Base-by-base conservation (phyloP, 2,329 filamentous ascomycete genomes). In the Colletotrichum camelliae region DNA sequence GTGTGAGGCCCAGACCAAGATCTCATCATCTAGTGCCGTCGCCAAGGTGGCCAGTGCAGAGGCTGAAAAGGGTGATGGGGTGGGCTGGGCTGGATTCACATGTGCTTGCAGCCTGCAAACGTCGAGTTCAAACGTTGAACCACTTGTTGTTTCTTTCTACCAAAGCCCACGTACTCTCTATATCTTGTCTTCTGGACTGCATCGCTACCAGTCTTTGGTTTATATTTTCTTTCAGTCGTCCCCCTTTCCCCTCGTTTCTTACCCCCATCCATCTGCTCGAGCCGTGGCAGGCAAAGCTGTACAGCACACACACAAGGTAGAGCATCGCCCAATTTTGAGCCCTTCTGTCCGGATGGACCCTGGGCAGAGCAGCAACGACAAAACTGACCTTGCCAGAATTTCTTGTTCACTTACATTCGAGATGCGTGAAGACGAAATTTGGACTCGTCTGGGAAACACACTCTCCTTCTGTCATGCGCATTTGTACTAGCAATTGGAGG, bases 41-140 rank as follows among this genome's bases (percentile, higher is more conserved):
- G 31, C n/a, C n/a, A 18, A 33, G 68, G 55, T 72, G 72, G 68
- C 67, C 68, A 67, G 62, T 72, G 68, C 62, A 73, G 64, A 58
- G 57, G 70, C 70, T 73, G 73, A 58, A 24, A 48, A 48, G 24
- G 52, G 27, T n/a, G 33, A 31, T 29, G 12, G 15, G 18, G 35
- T 29, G 29, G 29, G 29, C 29, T 35, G 65, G 29, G 65, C 31
- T 57, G 29, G 12, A 57, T 57, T 55, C 3, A 31, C 66, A 68
- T 60, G 48, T 58, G 52, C 33, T 21, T 68, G 55, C 61, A 27
- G 8, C 6, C 33, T 64, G 58, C 29, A 21, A 35, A 29, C 13
- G 27, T 29, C 60, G 16, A 21, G 29, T 27, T 37, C 60, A 21
- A 10, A 7, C n/a, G n/a, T 48, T 24, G 60, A 35, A 62, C 33